Evolutionary conservation across 257 asterid genomes (phyloP), one percentile per base, ranked within the genome.

Genomic region (Datura wrightii): DNA sequence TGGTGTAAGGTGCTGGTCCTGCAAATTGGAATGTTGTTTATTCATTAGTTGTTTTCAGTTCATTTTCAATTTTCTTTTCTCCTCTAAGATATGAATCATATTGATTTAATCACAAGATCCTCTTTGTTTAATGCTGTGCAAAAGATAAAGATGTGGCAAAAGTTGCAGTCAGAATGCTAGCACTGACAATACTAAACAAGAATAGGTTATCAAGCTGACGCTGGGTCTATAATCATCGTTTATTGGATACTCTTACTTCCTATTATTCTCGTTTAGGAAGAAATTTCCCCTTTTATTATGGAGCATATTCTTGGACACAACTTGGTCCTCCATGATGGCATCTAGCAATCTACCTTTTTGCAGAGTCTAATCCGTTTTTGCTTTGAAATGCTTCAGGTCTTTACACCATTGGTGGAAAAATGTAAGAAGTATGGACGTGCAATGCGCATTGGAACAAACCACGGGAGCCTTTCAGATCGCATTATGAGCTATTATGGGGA

Each of bases 401-500:
- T 97, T 90, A 80, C 98, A 83, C 99, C 99, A 83, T 87, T 97
- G 93, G 99, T 97, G 87, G 98, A 97, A 84, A 97, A 97, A 90
- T 97, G 99, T 82, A 97, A 94, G 86, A 88, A 93, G 84, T 95
- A 97, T 79, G 99, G 99, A 16, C 92, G 98, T 36, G 99, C 99
- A 66, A 91, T 97, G 93, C 98, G 99, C 71, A 94, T 97, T 85
- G 99, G 99, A 70, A 95, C 99, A 76, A 97, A 97, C 90, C 99
- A 97, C 34, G 99, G 99, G n/a, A 97, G 99, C 85, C 98, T 97
- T 85, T 97, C 99, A 36, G 99, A 97, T 86, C 97, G 99, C 42
- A 95, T 97, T 84, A 95, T 97, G 99, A 97, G 99, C 92, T 95
- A 94, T 85, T 83, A 94, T 82, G 99, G 99, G 60, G 99, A 97